Evolutionary conservation across 768 basidiomycete genomes (phyloP).

Genomic region (Amanita thiersii): DNA sequence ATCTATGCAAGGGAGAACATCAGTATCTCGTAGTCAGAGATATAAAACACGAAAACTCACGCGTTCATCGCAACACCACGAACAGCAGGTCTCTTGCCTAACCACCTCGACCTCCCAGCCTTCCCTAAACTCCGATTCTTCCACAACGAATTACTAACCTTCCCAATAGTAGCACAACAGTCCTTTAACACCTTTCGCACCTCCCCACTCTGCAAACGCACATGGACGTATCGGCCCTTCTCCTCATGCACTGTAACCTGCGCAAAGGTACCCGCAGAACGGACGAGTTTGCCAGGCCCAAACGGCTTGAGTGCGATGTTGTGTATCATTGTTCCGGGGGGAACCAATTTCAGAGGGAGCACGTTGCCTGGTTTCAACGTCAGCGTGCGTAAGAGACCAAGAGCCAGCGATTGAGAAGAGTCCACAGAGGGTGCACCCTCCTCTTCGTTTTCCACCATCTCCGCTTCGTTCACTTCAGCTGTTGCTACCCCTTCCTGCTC

Average conservation of each 20-base stretch:
- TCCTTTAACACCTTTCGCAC: conserved; percentile 75
- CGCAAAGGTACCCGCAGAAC: conserved; percentile 83
- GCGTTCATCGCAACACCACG: conserved; percentile 98
- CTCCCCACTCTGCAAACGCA: conserved; percentile 89
- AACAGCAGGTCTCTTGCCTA: conserved; percentile 78
- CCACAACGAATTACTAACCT: conserved; percentile 87
- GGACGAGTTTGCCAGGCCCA: conserved; percentile 76
- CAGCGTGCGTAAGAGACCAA: conserved; percentile 76
- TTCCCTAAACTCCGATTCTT: conserved; percentile 82
- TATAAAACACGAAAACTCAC: conserved; percentile 33
- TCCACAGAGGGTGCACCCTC: conserved; percentile 12
- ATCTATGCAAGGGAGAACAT: conserved; percentile 28
- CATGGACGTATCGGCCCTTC: conserved; percentile 63
- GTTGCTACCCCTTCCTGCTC: conserved; percentile 12
- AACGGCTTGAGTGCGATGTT: conserved; percentile 68
- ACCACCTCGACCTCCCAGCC: conserved; percentile 83
- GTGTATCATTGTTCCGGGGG: conserved; percentile 87
- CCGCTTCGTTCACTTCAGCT: conserved; percentile 14
- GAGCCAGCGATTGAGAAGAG: conserved; percentile 55
- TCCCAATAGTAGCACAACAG: conserved; percentile 85
- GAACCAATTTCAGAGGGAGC: conserved; percentile 84
- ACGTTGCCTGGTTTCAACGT: conserved; percentile 91
- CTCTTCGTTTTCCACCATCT: conserved; percentile 11
- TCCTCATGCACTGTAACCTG: conserved; percentile 76
- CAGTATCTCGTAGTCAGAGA: conserved; percentile 2